A percentile compares a stretch with the other conserved stretches of the same genome.
Conservation (phyloP, 2,329 filamentous ascomycete genomes). For the Neonectria magnoliae region DNA sequence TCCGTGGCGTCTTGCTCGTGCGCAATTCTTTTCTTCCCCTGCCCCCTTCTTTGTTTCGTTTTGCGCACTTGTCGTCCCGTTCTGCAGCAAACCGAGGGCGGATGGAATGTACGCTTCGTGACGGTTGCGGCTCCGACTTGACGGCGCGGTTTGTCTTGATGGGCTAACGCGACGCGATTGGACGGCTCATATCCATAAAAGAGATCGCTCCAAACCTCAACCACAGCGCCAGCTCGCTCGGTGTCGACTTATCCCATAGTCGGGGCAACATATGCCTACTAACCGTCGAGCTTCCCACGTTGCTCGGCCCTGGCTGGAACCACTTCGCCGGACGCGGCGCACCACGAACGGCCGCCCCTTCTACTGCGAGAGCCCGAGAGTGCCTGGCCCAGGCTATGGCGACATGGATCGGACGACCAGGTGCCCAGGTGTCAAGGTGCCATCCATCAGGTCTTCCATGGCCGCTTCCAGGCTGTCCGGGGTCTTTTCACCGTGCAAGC, state of each 20-base stretch:
- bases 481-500: background rate
- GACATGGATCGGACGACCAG: constrained; percentile 1
- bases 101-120: background rate
- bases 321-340: background rate
- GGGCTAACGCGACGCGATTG: background rate
- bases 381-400: constrained; percentile 4
- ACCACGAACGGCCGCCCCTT: background rate
- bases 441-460: background rate
- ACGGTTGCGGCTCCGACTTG: background rate
- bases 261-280: background rate
- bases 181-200: background rate
- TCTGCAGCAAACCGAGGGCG: background rate
- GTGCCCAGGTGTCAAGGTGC: background rate
- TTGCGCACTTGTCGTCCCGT: constrained; percentile 3
- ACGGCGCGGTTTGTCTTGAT: background rate
- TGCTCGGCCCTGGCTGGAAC: background rate
- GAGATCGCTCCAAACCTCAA: constrained; percentile 3
- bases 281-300: background rate
- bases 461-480: constrained; percentile 1
- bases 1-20: background rate
- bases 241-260: background rate
- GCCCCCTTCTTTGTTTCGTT: constrained; percentile 5
- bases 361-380: background rate
- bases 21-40: background rate
- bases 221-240: background rate